Evolutionary conservation across 2,329 filamentous ascomycete genomes (phyloP), one percentile per base, ranked within the genome.

Genomic region (Fusarium devonianum): DNA sequence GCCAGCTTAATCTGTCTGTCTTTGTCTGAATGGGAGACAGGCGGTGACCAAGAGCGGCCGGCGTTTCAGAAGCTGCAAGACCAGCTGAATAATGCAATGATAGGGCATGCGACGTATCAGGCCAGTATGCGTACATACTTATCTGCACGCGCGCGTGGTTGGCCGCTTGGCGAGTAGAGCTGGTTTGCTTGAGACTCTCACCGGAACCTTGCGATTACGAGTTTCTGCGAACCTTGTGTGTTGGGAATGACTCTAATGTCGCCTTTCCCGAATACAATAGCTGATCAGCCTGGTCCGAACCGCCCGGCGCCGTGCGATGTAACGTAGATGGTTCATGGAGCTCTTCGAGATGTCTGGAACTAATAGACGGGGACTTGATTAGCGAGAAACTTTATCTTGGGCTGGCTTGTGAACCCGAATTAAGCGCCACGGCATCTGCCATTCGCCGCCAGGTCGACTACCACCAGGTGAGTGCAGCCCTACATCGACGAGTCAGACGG

Each of bases 341-440:
- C 14, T 47, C 28, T 30, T 13, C 22, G 37, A 25, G n/a, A 22
- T 33, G 22, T 14, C 22, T 21, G 41, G 38, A 22, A 28, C 57
- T 44, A 61, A 61, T 50, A 29, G 41, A 44, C 39, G 34, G 47
- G 51, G 47, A 50, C 46, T 18, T 28, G 13, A 14, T 44, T 49
- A 46, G 47, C 33, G 47, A 41, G 17, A 17, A 33, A n/a, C n/a
- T n/a, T n/a, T 40, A 29, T 48, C 32, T 35, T 29, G 14, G 17
- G 47, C 48, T 33, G 28, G 16, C 25, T 23, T 18, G 30, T 46
- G 41, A 22, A 30, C 36, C 44, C 26, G n/a, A 25, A 39, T 48
- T 62, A 62, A 62, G 58, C 58, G 58, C 58, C 54, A 56, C 23
- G 32, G 36, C 47, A 42, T 36, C 33, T 19, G 40, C 37, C 46